These are phyloP conservation scores for Fusarium sp. DNA, from an alignment of 2,329 filamentous ascomycete genomes.

Conservation along the genomic window DNA sequence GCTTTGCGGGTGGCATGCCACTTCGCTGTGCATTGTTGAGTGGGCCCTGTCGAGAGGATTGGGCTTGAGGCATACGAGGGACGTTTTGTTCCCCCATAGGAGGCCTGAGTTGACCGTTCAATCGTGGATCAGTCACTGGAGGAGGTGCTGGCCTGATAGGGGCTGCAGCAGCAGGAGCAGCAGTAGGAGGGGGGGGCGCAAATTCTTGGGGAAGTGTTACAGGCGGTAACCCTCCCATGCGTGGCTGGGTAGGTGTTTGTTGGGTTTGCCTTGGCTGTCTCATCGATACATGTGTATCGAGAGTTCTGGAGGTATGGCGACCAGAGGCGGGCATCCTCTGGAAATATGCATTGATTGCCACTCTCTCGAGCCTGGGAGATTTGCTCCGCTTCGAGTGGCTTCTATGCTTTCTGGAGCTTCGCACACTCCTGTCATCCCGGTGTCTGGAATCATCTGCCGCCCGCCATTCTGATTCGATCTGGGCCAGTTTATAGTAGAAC, in stretches of 20 bases:
- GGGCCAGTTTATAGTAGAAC: conserved; percentile 53
- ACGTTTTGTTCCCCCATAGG: background rate
- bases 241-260: background rate
- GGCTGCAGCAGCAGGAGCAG: background rate
- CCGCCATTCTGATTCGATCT: conserved; percentile 53
- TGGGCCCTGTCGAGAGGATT: background rate
- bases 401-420: conserved; percentile 30
- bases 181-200: background rate
- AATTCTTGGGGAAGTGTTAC: background rate
- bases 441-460: conserved; percentile 36
- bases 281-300: conserved; percentile 32
- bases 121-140: background rate
- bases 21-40: background rate
- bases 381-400: conserved; percentile 30
- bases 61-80: background rate
- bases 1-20: background rate
- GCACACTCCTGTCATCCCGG: conserved; percentile 30
- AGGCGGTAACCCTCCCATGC: background rate
- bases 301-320: conserved; percentile 43
- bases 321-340: conserved; percentile 49
- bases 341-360: conserved; percentile 57
- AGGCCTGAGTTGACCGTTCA: conserved; percentile 2
- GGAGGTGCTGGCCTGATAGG: background rate
- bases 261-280: background rate
- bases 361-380: conserved; percentile 46